Conservation (phyloP, 768 basidiomycete species). For the Tulasnella sp. region DNA sequence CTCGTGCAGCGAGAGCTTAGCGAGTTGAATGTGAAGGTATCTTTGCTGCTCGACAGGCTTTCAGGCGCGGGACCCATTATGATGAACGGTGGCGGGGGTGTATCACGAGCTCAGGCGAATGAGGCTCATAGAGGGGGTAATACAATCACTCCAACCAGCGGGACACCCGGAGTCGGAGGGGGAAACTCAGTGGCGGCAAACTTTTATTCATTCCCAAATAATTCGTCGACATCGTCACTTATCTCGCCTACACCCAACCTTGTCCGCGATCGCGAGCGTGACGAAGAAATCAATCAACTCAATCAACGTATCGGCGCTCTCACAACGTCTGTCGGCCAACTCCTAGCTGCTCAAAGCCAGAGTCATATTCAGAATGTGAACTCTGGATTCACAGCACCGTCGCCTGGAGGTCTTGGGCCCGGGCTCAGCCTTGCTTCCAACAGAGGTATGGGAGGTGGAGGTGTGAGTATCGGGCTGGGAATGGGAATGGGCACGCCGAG, state of each 20-base stretch:
- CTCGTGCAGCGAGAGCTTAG: conserved; percentile 65
- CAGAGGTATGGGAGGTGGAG: conserved; percentile 12
- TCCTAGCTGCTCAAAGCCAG: conserved; percentile 71
- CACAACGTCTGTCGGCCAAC: conserved; percentile 75
- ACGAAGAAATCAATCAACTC: conserved; percentile 14
- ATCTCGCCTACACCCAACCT: conserved; percentile 2
- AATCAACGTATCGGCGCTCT: conserved; percentile 60
- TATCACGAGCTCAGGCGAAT: background rate
- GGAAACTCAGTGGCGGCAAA: background rate
- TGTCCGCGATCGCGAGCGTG: conserved; percentile 3
- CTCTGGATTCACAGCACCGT: conserved; percentile 28
- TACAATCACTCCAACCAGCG: conserved; percentile 3
- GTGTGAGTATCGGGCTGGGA: background rate
- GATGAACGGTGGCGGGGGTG: conserved; percentile 45
- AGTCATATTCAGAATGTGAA: conserved; percentile 17
- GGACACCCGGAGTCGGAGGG: background rate
- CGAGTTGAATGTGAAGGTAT: conserved; percentile 68
- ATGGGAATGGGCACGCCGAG: background rate
- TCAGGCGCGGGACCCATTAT: conserved; percentile 63
- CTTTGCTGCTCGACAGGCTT: conserved; percentile 48
- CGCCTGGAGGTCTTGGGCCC: background rate
- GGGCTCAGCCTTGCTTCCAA: background rate
- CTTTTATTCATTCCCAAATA: conserved; percentile 9
- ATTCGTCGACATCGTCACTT: conserved; percentile 10
- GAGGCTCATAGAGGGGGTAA: conserved; percentile 5